phyloP scores from a whole-genome alignment of 768 basidiomycete species.

The Termitomyces sp. region DNA sequence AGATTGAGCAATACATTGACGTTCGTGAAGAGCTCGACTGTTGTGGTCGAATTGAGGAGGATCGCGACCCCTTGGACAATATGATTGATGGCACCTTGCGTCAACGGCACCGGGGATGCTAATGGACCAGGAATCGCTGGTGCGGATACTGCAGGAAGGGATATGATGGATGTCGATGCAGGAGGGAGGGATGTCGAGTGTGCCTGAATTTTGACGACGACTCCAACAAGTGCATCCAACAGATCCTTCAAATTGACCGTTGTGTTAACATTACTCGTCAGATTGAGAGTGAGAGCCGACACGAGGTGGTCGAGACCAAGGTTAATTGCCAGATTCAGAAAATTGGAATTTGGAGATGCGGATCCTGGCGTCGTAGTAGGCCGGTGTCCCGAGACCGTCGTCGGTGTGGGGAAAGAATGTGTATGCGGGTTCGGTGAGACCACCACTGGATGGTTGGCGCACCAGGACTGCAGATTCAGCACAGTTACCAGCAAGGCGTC shows the following conservation, averaged over 20 bases:
- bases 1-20: conserved; percentile 8
- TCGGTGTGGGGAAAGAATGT: background rate
- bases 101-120: background rate
- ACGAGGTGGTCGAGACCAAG: conserved; percentile 12
- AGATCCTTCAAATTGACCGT: conserved; percentile 7
- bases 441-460: conserved; percentile 8
- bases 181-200: conserved; percentile 12
- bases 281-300: conserved; percentile 3
- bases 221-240: conserved; percentile 5
- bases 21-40: conserved; percentile 6
- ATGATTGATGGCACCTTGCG: conserved; percentile 6
- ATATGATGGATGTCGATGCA: background rate
- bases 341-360: background rate
- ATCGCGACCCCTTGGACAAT: conserved; percentile 9
- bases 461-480: conserved; percentile 10
- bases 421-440: background rate
- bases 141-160: background rate
- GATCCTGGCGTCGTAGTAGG: background rate
- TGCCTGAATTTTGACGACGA: conserved; percentile 6
- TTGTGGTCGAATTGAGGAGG: conserved; percentile 11
- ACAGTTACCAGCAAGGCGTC: conserved; percentile 3
- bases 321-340: conserved; percentile 3
- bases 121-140: background rate
- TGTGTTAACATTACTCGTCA: conserved; percentile 1
- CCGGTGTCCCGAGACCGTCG: background rate